Base-by-base conservation (phyloP, 1,139 yeast species). In the Citeromyces siamensis region DNA sequence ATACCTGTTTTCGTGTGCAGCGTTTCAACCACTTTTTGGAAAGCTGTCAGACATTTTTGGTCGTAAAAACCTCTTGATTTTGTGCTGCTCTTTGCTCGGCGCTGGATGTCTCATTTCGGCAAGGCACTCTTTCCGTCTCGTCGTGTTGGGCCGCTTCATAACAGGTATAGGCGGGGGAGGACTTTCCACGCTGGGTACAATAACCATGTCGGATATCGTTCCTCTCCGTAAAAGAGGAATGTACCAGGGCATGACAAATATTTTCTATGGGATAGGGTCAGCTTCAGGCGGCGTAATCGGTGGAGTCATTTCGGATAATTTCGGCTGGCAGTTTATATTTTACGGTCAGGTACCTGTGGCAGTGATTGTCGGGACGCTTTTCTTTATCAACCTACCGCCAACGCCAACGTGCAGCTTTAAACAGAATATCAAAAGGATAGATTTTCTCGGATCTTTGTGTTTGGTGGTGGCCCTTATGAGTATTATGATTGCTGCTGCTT, bases 21-120 rank as follows among this genome's bases (percentile, higher is more conserved):
- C 78, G 2, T 73, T 74, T 48, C 83, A 75, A 55, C 95, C 95
- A 1, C 56, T 86, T 17, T 84, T 78, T 46, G 95, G 95, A 7
- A 84, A 82, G 49, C 57, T 85, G 23, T 77, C 90, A 5, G 95
- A 85, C 47, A 80, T 83, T 28, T 81, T 76, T 53, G 94, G 94
- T 9, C 68, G 94, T 46, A 78, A 70, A 49, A 46, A 53, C 5
- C 48, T 68, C 35, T 52, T 73, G 32, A 44, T 71, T 8, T 51
- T 66, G 35, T 65, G 73, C 45, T 65, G 66, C 38, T 32, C 56
- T 8, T 44, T 58, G 32, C 74, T 74, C 46, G 67, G 62, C 2
- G 14, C 64, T 16, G 81, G 80, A 6, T 70, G 76, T 48, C 43
- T 64, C 23, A 47, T 69, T 21, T 68, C 74, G 44, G 77, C 76